Conservation (phyloP, 2,329 filamentous ascomycete species). For the Alternaria arbusti region DNA sequence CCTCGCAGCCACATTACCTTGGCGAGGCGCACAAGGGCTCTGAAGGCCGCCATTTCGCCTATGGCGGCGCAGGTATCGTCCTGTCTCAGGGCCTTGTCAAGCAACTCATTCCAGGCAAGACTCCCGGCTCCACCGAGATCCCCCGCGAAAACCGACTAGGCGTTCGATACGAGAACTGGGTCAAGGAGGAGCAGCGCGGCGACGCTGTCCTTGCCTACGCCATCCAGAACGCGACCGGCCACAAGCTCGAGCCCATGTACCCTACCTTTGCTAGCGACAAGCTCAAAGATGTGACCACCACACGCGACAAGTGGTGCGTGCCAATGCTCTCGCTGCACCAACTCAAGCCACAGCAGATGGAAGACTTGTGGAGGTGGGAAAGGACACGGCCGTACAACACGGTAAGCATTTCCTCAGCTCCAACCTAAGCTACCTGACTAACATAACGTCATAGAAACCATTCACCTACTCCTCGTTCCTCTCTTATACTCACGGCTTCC, state of each 20-base stretch:
- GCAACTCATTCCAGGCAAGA: slow-evolving; percentile 47
- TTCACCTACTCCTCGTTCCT: slow-evolving; percentile 47
- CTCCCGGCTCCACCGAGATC: slow-evolving; percentile 33
- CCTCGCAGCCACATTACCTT: slow-evolving; percentile 47
- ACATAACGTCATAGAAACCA: slow-evolving; percentile 37
- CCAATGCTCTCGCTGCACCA: slow-evolving; percentile 51
- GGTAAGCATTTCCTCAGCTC: slow-evolving; percentile 19
- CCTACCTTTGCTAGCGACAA: slow-evolving; percentile 54
- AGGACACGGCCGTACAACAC: slow-evolving; percentile 44
- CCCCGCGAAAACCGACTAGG: slow-evolving; percentile 38
- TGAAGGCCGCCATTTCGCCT: slow-evolving; percentile 49
- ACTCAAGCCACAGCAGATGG: slow-evolving; percentile 55
- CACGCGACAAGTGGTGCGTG: slow-evolving; percentile 51
- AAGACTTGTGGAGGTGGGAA: slow-evolving; percentile 58
- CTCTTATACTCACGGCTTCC: slow-evolving; percentile 46
- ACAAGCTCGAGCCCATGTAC: slow-evolving; percentile 46
- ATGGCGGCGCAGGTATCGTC: slow-evolving; percentile 55
- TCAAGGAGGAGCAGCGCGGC: slow-evolving; percentile 54
- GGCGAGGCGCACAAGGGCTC: slow-evolving; percentile 47
- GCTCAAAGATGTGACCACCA: slow-evolving; percentile 54
- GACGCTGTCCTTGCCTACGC: slow-evolving; percentile 50
- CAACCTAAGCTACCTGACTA: background rate
- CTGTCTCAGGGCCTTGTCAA: slow-evolving; percentile 61
- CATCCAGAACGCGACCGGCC: slow-evolving; percentile 46
- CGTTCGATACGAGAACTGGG: slow-evolving; percentile 40